Evolutionary conservation across 768 basidiomycete genomes (phyloP), one percentile per base, ranked within the genome.

Genomic region (Mycena vitilis): DNA sequence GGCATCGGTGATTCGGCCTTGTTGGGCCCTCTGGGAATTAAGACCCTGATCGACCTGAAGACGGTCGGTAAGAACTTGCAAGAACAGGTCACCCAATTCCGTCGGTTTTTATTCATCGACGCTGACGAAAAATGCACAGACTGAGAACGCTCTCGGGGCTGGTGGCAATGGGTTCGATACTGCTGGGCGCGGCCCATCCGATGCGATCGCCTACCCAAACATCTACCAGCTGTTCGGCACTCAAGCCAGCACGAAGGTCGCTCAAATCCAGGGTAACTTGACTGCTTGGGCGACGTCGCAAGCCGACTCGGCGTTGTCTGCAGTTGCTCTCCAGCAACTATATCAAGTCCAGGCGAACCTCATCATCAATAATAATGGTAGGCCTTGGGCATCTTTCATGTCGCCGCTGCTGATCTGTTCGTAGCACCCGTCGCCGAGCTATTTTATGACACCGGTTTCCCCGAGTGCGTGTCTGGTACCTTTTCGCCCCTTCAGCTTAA

Each of bases 1-100:
- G 88, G 88, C 0, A 84, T 89, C 63, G 88, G 88, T 4, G 85
- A 88, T 72, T 75, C 84, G 0, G 73, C 73, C 6, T 57, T 85
- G 22, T 83, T 89, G 0, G 73, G 71, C 0, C 76, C 81, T 2
- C 77, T 88, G 22, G 85, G 83, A 1, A 86, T 89, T 71, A 75
- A 72, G 16, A 80, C 83, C 5, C 75, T 79, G 25, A 75, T 87
- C 44, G 77, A 86, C 60, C 75, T 87, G 38, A 82, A 82, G 67
- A 82, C 81, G 11, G 86, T 88, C 12, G 87, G 87, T 1, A 82
- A 81, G 75, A 88, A 89, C 73, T 79, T 89, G 15, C 87, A 88
- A 72, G 36, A 88, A 71, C 86, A 87, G 78, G 83, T 81, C 57
- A 6, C 70, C 51, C 40, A 45, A 30, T 30, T 30, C 30, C 5